Evolutionary conservation across 495 filamentous ascomycete species (phyloP), one percentile per base, ranked within the genome.

Genomic region (Neurospora sp.): DNA sequence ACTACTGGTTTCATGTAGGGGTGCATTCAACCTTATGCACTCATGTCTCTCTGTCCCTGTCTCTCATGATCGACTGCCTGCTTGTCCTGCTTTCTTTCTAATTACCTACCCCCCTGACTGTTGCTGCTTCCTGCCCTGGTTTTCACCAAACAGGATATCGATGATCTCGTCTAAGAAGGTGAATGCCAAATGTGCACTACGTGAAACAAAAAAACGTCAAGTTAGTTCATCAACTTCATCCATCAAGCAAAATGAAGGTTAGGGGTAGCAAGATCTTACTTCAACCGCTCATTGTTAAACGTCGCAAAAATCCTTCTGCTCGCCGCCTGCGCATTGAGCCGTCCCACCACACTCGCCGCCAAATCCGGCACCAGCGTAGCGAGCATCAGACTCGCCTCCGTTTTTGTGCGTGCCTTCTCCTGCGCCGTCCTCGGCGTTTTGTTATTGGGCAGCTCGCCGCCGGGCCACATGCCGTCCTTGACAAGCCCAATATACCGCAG

Each of bases 291-390:
- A 79, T 96, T 96, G 78, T 96, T 97, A 72, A 96, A 85, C 9
- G 90, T 93, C 8, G 91, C 93, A 81, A 93, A 93, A 61, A 95
- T 87, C 68, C 92, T 87, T 72, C 93, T 85, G 35, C 92, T 91
- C 39, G 93, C 93, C 68, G 89, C 92, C 80, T 95, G 92, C 18
- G 93, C 93, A 82, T 96, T 97, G 44, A 90, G 87, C 72, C 92
- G 84, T 16, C 93, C 93, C 14, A 97, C 93, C 16, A 97, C 93
- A 78, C 91, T 94, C 20, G 89, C 93, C 20, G 92, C 93, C 68
- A 95, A 74, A 75, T 90, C 93, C n/a, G 93, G 93, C 37, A 96
- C 84, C 41, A 96, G 86, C 31, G 91, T 93, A 14, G 92, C 92
- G 42, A 96, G 85, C 83, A 93, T 92, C 18, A 94, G 82, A 69